Conservation (phyloP, 1,284 basidiomycete species). For the Athelia sp. region DNA sequence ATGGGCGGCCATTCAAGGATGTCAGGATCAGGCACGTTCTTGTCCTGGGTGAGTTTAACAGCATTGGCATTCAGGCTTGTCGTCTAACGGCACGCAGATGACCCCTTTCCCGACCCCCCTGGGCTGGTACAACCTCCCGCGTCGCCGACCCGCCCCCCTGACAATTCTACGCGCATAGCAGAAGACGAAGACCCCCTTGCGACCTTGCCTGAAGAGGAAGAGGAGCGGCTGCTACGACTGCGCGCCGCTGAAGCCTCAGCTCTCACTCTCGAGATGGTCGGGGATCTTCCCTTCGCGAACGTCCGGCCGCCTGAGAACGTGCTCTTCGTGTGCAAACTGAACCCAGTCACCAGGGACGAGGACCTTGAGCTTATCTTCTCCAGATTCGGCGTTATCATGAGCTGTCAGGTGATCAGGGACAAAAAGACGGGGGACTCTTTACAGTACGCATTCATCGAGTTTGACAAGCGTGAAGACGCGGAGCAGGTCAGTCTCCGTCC, state of each 20-base stretch:
- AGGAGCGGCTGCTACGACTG: conserved; percentile 73
- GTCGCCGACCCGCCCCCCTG: conserved; percentile 77
- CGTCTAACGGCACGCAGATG: conserved; percentile 25
- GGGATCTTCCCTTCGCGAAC: conserved; percentile 96
- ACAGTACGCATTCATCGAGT: conserved; percentile 99
- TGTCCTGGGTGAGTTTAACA: conserved; percentile 67
- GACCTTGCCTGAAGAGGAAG: conserved; percentile 76
- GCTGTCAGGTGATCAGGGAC: conserved; percentile 95
- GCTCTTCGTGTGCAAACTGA: conserved; percentile 97
- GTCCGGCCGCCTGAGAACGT: conserved; percentile 98
- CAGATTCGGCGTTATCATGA: conserved; percentile 92
- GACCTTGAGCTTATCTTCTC: conserved; percentile 98
- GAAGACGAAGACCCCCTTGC: conserved; percentile 87
- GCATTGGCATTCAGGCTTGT: neutral
- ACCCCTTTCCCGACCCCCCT: conserved; percentile 88
- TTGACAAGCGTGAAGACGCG: conserved; percentile 88
- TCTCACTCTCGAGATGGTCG: conserved; percentile 98
- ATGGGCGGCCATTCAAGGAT: conserved; percentile 89
- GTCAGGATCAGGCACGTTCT: conserved; percentile 91
- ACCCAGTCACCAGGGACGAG: conserved; percentile 92
- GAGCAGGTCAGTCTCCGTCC: conserved; percentile 66
- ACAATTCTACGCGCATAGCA: conserved; percentile 81
- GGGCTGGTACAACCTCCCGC: conserved; percentile 70
- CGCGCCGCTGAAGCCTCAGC: conserved; percentile 91
- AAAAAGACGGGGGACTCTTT: conserved; percentile 94